Base-by-base conservation (phyloP, 228 moss, liverwort and hornwort species). In the Sphagnum magellanicum region DNA sequence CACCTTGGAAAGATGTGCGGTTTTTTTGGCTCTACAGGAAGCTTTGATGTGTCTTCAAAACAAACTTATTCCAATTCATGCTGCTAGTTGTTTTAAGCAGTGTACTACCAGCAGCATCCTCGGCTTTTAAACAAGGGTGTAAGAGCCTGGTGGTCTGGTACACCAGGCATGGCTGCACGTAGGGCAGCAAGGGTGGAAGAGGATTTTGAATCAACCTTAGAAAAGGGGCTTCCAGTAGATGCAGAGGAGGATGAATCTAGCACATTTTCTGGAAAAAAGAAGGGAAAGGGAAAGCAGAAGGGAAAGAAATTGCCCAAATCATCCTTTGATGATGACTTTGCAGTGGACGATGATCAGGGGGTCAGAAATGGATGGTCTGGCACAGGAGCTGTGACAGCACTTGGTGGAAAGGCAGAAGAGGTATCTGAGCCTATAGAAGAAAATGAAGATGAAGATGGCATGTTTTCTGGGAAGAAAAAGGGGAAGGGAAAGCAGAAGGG, bases 221-320 rank as follows among this genome's bases (percentile, higher is more conserved):
- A 32, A 32, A 32, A 32, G 32, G 32, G 32, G 32, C 32, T 32
- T 32, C 32, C 32, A 32, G 32, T 32, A 32, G 32, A 32, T 32
- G 32, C 65, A 4, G 84, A 82, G 49, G 72, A 58, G 11, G 6
- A 59, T 70, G 69, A 70, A 10, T 67, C 69, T 62, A 48, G 65
- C n/a, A 71, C 6, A 65, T 75, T 82, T 73, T 66, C 59, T 10
- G 79, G 74, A 6, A 89, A 83, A 67, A 88, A 75, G 68, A 91
- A 91, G 64, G 91, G 82, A 14, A 86, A 77, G 60, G 85, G 83
- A 71, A 87, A 87, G 50, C 81, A 79, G 4, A 87, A 83, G 78
- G 83, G 73, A 64, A 75, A 62, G 4, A 64, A 58, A 49, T 79
- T 79, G 61, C 74, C 80, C 10, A 72, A 72, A 55, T 8, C 8